Conservation (phyloP, 2,329 filamentous ascomycete genomes). For the Ophiostoma quercus region DNA sequence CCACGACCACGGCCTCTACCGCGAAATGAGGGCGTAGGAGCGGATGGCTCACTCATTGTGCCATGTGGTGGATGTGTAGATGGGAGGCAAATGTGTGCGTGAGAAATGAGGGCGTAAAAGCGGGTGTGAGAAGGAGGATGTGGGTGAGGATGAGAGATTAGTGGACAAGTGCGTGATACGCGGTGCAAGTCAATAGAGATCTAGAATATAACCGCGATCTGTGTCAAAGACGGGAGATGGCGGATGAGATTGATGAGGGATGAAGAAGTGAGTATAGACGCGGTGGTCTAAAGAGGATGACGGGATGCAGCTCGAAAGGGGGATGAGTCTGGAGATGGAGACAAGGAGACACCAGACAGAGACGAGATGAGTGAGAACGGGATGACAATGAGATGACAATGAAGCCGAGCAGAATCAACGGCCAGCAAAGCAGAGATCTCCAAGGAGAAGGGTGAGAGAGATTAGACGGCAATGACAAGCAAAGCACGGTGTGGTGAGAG, state of each 20-base stretch:
- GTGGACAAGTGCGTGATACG: background rate
- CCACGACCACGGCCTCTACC: constrained; percentile 35
- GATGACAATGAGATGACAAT: background rate
- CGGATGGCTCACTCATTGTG: constrained; percentile 28
- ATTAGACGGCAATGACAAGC: too few relatives aligned
- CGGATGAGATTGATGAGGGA: constrained; percentile 14
- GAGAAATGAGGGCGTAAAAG: background rate
- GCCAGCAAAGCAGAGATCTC: background rate
- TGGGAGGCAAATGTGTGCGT: background rate
- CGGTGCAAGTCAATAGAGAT: constrained; percentile 10
- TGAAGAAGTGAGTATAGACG: background rate
- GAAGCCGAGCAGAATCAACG: background rate
- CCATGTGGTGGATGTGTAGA: constrained; percentile 24
- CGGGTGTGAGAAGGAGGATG: background rate
- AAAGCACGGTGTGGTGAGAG: too few relatives aligned
- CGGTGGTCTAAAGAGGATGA: background rate
- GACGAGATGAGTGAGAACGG: background rate
- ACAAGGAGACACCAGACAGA: background rate
- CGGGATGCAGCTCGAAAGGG: background rate
- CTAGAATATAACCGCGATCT: background rate
- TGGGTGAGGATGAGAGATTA: background rate
- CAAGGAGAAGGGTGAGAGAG: background rate
- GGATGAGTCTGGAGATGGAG: background rate
- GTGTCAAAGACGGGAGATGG: background rate
- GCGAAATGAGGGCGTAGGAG: constrained; percentile 25